Evolutionary conservation across 148 eudicot genomes (phyloP).

Genomic region (Diospyros lotus): DNA sequence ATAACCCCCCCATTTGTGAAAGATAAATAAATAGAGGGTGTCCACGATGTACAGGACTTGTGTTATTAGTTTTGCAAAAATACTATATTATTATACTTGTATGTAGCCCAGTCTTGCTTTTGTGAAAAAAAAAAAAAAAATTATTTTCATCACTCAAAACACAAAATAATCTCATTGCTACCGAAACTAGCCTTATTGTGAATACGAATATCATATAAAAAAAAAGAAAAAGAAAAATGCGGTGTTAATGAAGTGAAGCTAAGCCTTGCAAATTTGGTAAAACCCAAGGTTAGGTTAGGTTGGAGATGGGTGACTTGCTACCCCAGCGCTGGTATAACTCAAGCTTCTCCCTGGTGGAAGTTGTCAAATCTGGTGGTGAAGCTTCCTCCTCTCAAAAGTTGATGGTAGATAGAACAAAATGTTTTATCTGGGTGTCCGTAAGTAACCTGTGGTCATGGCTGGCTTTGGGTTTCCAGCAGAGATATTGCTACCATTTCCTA

Average conservation of each 20-base stretch:
- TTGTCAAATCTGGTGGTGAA: background rate
- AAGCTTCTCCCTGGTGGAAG: conserved; percentile 14
- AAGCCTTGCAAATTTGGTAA: too few relatives aligned
- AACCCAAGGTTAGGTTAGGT: background rate
- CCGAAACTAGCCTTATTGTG: too few relatives aligned
- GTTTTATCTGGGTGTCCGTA: background rate
- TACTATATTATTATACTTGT: too few relatives aligned
- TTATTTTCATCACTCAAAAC: too few relatives aligned
- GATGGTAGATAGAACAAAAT: background rate
- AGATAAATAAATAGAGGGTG: too few relatives aligned
- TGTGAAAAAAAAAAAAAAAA: too few relatives aligned
- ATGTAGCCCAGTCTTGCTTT: too few relatives aligned
- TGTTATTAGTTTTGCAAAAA: too few relatives aligned
- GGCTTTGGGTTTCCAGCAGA: background rate
- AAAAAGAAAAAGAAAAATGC: background rate
- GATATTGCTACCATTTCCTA: background rate
- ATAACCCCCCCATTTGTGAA: too few relatives aligned
- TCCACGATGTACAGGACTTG: too few relatives aligned
- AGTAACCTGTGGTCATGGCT: background rate
- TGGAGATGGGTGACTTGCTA: background rate
- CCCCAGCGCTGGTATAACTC: background rate
- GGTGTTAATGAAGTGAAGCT: too few relatives aligned
- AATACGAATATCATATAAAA: background rate
- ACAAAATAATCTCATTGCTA: too few relatives aligned
- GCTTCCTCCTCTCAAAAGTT: conserved; percentile 3